Base-by-base conservation (phyloP, 176 grass and related monocot genomes). In the Avena atlantica region DNA sequence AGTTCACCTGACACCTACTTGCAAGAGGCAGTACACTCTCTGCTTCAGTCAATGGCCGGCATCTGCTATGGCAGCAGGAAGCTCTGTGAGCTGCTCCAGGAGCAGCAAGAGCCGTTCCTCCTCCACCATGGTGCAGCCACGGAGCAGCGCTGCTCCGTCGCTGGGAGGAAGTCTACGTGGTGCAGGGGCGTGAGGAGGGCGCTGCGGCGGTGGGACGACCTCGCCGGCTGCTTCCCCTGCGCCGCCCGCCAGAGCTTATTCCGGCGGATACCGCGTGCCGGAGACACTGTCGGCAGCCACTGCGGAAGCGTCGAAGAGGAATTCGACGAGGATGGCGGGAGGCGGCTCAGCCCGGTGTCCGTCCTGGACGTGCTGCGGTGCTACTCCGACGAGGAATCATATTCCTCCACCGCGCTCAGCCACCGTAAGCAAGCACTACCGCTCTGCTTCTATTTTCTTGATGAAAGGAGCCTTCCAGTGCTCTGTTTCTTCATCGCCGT, bases 51-150 rank as follows among this genome's bases (percentile, higher is more conserved):
- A 5, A 89, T 89, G 87, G 82, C 16, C 29, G 20, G 4, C n/a
- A 0, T 15, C 42, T 77, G 78, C 88, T 42, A 42, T 56, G 85
- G 66, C 58, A 76, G 66, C 17, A 91, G 84, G 85, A 91, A 73
- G 82, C 97, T 99, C 12, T 90, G 61, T 16, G 94, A 99, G 76
- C 77, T 99, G 56, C 92, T 99, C 6, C 79, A 61, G 70, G 94
- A 96, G 90, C 92, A 96, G 78, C 97, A 99, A 50, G 97, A 96
- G 85, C 94, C 97, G 4, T 96, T 94, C 70, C 85, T 99, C 12
- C 81, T 80, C 66, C 79, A 85, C 17, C 25, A 20, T 44, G 9
- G 12, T 19, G 20, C 70, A 11, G 12, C 20, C 21, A 21, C 12
- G 13, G 58, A 42, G 40, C 40, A 9, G 24, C 25, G 88, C 90